These are phyloP conservation scores for Gentiana dahurica DNA, from an alignment of 257 asterid genomes.

Conservation along the genomic window DNA sequence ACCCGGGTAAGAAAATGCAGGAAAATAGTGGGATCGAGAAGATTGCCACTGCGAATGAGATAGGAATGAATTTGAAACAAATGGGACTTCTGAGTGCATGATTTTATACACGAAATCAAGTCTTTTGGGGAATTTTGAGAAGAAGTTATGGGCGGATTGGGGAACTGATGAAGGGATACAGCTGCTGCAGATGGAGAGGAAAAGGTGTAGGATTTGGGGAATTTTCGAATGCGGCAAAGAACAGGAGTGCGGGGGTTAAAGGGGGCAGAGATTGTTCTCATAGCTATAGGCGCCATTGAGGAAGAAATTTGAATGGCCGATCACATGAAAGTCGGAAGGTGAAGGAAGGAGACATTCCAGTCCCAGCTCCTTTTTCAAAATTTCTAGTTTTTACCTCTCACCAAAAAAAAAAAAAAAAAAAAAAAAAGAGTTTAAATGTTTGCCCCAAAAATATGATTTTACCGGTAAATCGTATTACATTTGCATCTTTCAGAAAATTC, in stretches of 20 bases:
- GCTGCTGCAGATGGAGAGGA: not conserved
- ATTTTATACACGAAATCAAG: constrained; percentile 45
- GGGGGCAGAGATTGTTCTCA: constrained; percentile 2
- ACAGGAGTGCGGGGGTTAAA: not conserved
- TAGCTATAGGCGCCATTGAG: not conserved
- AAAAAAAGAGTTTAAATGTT: no score
- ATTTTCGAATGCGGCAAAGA: not conserved
- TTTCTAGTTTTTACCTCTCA: no score
- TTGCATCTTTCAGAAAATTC: no score
- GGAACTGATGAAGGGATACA: not conserved
- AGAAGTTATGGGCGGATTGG: not conserved
- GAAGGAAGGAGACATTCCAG: no score
- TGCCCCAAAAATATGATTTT: no score
- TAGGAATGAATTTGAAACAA: constrained; percentile 56
- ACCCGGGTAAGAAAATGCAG: constrained; percentile 49
- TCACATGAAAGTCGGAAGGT: no score
- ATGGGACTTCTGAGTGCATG: constrained; percentile 39
- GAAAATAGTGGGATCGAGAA: constrained; percentile 36
- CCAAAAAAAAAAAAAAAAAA: no score
- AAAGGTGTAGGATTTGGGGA: not conserved
- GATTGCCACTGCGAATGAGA: constrained; percentile 41
- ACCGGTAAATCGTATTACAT: no score
- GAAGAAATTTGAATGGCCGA: not conserved
- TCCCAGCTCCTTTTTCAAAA: no score
- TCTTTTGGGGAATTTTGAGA: constrained; percentile 15